phyloP scores from a whole-genome alignment of 73 alveolate species.

The Tetrahymena borealis region DNA sequence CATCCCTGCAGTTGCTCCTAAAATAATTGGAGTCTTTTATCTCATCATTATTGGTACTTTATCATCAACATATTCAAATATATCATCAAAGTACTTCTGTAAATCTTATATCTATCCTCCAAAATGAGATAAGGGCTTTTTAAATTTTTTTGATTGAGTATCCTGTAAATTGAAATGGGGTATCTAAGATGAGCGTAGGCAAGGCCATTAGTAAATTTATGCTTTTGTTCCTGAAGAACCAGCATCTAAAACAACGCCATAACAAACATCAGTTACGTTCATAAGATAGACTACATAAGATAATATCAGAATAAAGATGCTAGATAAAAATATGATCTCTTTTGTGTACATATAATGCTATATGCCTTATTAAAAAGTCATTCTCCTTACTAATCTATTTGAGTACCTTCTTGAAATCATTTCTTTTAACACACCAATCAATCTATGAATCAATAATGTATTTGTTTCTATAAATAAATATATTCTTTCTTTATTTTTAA shows the following conservation, averaged over 20 bases:
- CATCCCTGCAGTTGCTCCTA: constrained; percentile 48
- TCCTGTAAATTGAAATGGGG: neutral
- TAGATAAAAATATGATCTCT: neutral
- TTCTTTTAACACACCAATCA: too few species aligned
- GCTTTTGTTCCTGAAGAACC: constrained; percentile 43
- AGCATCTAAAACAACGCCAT: constrained; percentile 40
- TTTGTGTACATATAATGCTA: neutral
- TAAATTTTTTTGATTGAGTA: neutral
- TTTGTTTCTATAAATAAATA: too few species aligned
- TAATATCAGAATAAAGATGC: neutral
- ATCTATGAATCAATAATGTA: too few species aligned
- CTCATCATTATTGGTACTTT: constrained; percentile 13
- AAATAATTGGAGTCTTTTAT: constrained; percentile 18
- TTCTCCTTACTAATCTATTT: too few species aligned
- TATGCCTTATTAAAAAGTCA: too few species aligned
- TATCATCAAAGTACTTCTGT: neutral
- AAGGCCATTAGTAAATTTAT: constrained; percentile 30
- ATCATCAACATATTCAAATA: neutral
- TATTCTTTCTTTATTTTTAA: too few species aligned
- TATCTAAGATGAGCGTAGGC: neutral
- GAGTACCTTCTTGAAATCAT: too few species aligned
- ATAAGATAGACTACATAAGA: neutral
- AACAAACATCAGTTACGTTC: neutral
- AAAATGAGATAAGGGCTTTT: neutral
- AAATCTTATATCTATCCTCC: neutral